Base-by-base conservation (phyloP, 129 eudicot species). In the Tanacetum coccineum region DNA sequence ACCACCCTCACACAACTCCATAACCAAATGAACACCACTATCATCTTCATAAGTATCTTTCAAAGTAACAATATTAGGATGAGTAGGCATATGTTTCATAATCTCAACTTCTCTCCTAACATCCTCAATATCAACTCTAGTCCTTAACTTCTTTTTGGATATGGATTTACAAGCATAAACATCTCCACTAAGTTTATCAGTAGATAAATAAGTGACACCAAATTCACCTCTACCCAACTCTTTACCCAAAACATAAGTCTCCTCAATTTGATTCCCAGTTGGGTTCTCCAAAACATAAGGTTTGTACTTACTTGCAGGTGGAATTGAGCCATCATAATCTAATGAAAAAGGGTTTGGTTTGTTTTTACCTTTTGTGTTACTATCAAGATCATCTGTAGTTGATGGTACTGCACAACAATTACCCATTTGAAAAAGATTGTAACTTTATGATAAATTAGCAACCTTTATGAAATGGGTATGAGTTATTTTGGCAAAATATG, bases 1-100 rank as follows among this genome's bases (percentile, higher is more conserved):
- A n/a, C 97, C 97, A 8, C 97, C 97, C 48, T 84, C 97, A 71
- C 97, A 90, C 74, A 87, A 57, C 81, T 90, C 97, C 97, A 90
- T 90, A 59, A 90, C 97, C 70, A 90, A 71, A 52, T 90, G 97
- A 19, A 90, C 97, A 3, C 95, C 97, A 59, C 64, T 67, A 71
- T 84, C 90, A 72, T 90, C 97, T 66, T 90, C 97, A 79, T 84
- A 90, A 66, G 97, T 85, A 57, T 85, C 97, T 83, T 90, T 90
- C 71, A 90, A 66, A 40, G 42, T 82, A 18, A 90, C 95, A 55
- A 90, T 84, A 74, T 90, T 90, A 4, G 82, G 68, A 75, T 90
- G 95, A 56, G 75, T 13, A 30, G 97, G 97, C 84, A 90, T 79
- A 70, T 85, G 87, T 28, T 81, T 87, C 97, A 90, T 87, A 56